phyloP scores from a whole-genome alignment of 2,329 filamentous ascomycete species.

The Pseudogymnoascus sp. region DNA sequence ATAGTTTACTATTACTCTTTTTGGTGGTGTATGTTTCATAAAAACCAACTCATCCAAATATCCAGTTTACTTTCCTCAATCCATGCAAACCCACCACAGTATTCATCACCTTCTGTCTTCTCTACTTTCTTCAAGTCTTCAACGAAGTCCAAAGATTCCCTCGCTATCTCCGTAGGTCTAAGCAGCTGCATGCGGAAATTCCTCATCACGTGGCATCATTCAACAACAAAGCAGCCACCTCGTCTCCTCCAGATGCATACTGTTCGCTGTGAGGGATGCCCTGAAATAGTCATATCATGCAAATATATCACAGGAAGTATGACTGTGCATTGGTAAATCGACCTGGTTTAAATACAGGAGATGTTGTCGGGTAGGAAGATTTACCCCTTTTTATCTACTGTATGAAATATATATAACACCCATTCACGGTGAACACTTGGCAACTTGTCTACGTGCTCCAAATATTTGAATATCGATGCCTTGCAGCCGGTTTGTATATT shows the following conservation, averaged over 20 bases:
- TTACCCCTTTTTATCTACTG: not conserved
- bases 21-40: not conserved
- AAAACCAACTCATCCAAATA: not conserved
- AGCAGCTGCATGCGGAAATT: not conserved
- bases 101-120: not conserved
- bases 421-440: not conserved
- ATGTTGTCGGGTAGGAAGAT: not conserved
- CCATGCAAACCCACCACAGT: not conserved
- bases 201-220: not conserved
- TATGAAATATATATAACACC: not conserved
- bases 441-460: not conserved
- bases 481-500: not conserved
- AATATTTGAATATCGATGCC: not conserved
- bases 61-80: not conserved
- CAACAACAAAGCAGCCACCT: not conserved
- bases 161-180: not conserved
- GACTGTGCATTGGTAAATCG: not conserved
- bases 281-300: not conserved
- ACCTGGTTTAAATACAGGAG: not conserved
- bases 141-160: not conserved
- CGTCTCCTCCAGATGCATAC: not conserved
- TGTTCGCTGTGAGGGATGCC: not conserved
- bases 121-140: not conserved
- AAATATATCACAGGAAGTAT: not conserved
- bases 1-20: not conserved